Percentiles rank a stretch among this genome's conserved stretches.
Evolutionary conservation across 768 basidiomycete species (phyloP).

Genomic region (Termitomyces bulborhizus): DNA sequence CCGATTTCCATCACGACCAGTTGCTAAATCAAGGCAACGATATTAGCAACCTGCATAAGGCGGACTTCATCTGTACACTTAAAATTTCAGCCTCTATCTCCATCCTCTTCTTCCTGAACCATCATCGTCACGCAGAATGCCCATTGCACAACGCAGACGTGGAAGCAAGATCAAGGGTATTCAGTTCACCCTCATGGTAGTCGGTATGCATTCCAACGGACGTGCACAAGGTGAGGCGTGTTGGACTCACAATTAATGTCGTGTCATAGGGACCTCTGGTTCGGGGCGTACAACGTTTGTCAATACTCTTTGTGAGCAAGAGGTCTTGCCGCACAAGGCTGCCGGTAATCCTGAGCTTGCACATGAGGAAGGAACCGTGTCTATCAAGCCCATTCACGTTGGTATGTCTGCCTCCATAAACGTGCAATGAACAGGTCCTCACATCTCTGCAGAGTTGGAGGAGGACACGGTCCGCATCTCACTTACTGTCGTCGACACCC

Average conservation of each 20-base stretch:
- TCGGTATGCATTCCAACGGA: conserved; percentile 48
- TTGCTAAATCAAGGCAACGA: conserved; percentile 5
- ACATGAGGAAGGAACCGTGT: conserved; percentile 71
- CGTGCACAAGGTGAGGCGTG: background rate
- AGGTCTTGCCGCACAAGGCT: conserved; percentile 66
- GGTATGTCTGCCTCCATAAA: conserved; percentile 33
- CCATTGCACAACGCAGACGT: conserved; percentile 43
- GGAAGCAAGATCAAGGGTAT: conserved; percentile 86
- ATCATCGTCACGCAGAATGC: conserved; percentile 26
- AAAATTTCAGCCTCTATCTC: conserved; percentile 9
- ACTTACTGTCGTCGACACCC: conserved; percentile 87
- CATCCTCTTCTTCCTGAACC: conserved; percentile 6
- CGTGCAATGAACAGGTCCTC: background rate
- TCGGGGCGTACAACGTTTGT: conserved; percentile 88
- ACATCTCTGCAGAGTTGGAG: conserved; percentile 61
- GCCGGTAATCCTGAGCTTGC: conserved; percentile 60
- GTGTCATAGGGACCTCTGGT: conserved; percentile 68
- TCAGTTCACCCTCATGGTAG: conserved; percentile 85
- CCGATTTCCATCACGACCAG: conserved; percentile 13
- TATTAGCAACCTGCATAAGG: background rate
- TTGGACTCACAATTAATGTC: background rate
- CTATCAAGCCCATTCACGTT: conserved; percentile 77
- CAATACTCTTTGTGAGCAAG: conserved; percentile 84
- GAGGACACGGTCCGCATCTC: conserved; percentile 90
- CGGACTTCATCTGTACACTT: conserved; percentile 1